These are phyloP conservation scores for Fomitopsis betulina DNA, from an alignment of 1,284 basidiomycete species.

Conservation along the genomic window DNA sequence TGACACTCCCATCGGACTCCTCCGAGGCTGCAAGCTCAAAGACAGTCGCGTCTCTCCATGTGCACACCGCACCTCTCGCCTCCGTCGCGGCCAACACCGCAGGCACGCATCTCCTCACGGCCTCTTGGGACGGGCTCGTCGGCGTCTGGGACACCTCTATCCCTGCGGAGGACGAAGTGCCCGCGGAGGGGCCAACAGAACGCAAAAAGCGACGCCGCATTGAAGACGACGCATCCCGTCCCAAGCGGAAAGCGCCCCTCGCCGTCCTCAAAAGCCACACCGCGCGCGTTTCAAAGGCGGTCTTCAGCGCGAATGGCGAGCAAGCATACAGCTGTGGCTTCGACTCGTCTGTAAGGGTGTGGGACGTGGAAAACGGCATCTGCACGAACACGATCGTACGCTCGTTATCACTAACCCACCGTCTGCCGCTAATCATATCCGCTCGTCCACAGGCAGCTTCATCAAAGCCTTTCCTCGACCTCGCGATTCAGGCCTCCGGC, in stretches of 20 bases:
- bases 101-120: slow-evolving; percentile 63
- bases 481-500: slow-evolving; percentile 41
- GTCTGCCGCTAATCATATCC: background rate
- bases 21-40: slow-evolving; percentile 27
- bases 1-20: slow-evolving; percentile 35
- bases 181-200: slow-evolving; percentile 30
- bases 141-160: slow-evolving; percentile 73
- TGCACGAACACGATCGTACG: slow-evolving; percentile 65
- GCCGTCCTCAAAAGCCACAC: slow-evolving; percentile 73
- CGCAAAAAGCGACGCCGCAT: slow-evolving; percentile 56
- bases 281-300: slow-evolving; percentile 62
- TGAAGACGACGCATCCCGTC: slow-evolving; percentile 22
- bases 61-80: slow-evolving; percentile 74
- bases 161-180: slow-evolving; percentile 59
- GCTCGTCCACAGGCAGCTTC: slow-evolving; percentile 45
- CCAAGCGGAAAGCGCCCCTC: slow-evolving; percentile 57
- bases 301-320: slow-evolving; percentile 35
- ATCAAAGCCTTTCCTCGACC: slow-evolving; percentile 66
- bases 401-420: slow-evolving; percentile 12
- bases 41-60: slow-evolving; percentile 58
- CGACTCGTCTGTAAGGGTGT: slow-evolving; percentile 70
- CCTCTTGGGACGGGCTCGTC: slow-evolving; percentile 78
- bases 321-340: slow-evolving; percentile 69
- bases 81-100: slow-evolving; percentile 52
- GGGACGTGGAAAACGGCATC: slow-evolving; percentile 69